Evolutionary conservation across 345 rosid genomes (phyloP).

Genomic region (Carallia pectinifolia): DNA sequence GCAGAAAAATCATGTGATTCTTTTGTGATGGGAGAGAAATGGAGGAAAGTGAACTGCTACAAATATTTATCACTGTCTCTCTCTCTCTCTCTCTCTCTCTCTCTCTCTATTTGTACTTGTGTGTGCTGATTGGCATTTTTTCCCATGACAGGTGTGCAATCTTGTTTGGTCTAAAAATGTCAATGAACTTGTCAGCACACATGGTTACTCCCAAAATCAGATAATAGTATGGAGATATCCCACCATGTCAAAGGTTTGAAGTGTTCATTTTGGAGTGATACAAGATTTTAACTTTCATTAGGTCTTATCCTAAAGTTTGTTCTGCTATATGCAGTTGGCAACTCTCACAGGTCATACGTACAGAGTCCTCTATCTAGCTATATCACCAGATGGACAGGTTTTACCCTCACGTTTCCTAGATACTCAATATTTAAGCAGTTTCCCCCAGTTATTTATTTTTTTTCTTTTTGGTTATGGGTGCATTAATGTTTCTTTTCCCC

Average conservation of each 20-base stretch:
- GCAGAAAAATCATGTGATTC: too few species aligned
- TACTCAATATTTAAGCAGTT: background rate
- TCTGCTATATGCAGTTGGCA: slow-evolving; percentile 62
- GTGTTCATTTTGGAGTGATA: background rate
- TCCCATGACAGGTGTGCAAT: slow-evolving; percentile 72
- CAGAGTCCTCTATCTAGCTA: slow-evolving; percentile 97
- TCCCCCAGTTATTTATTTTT: background rate
- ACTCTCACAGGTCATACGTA: slow-evolving; percentile 92
- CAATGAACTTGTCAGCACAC: slow-evolving; percentile 97
- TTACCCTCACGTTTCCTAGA: slow-evolving; percentile 2
- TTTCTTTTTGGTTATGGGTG: background rate
- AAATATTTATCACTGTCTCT: too few species aligned
- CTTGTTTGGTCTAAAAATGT: slow-evolving; percentile 98
- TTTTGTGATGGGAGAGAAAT: too few species aligned
- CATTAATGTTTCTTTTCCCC: too few species aligned
- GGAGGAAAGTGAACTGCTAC: too few species aligned
- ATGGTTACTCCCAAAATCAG: slow-evolving; percentile 98
- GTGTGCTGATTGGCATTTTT: slow-evolving; percentile 9
- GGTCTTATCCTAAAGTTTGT: slow-evolving; percentile 8
- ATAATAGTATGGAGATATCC: slow-evolving; percentile 98
- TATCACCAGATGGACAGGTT: slow-evolving; percentile 99
- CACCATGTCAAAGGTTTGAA: slow-evolving; percentile 85
- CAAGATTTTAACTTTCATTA: background rate
- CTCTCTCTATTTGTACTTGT: background rate
- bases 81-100: too few species aligned